Conservation (phyloP, 1,284 basidiomycete species). For the Takashimella tepidaria region DNA sequence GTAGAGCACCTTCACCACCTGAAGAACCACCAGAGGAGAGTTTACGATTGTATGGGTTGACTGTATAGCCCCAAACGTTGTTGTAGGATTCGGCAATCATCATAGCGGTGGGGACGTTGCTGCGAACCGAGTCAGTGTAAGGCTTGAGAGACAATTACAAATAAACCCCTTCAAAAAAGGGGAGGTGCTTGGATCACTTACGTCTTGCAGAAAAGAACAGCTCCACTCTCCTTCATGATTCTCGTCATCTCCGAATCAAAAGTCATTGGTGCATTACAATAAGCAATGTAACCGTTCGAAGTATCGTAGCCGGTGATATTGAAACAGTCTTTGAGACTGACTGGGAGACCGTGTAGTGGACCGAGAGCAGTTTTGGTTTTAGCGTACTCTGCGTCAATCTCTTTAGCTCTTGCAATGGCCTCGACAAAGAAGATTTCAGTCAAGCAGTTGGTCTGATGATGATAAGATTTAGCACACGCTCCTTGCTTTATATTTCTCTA, state of each 20-base stretch:
- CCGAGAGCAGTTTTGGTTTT: conserved; percentile 45
- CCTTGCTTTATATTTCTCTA: neutral
- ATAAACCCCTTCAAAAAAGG: no score
- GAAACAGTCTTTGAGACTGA: conserved; percentile 48
- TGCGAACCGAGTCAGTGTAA: neutral
- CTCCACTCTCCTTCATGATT: conserved; percentile 31
- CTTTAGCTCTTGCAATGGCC: conserved; percentile 44
- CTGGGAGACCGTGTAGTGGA: conserved; percentile 53
- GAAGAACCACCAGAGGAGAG: conserved; percentile 58
- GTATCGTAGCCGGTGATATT: conserved; percentile 46
- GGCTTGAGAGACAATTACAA: no score
- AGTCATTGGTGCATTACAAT: conserved; percentile 26
- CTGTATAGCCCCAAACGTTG: conserved; percentile 60
- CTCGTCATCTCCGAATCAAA: conserved; percentile 29
- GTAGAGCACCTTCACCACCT: conserved; percentile 58
- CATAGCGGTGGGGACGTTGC: conserved; percentile 27
- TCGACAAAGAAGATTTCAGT: conserved; percentile 49
- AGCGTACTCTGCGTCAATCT: conserved; percentile 46
- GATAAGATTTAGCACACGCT: neutral
- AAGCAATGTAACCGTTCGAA: conserved; percentile 35
- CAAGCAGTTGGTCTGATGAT: conserved; percentile 47
- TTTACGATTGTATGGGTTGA: conserved; percentile 58
- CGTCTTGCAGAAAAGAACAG: conserved; percentile 40
- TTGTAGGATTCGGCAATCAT: conserved; percentile 36
- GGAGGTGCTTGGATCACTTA: no score